These are phyloP conservation scores for Gossypium mustelinum DNA, from an alignment of 345 rosid genomes.

Conservation along the genomic window DNA sequence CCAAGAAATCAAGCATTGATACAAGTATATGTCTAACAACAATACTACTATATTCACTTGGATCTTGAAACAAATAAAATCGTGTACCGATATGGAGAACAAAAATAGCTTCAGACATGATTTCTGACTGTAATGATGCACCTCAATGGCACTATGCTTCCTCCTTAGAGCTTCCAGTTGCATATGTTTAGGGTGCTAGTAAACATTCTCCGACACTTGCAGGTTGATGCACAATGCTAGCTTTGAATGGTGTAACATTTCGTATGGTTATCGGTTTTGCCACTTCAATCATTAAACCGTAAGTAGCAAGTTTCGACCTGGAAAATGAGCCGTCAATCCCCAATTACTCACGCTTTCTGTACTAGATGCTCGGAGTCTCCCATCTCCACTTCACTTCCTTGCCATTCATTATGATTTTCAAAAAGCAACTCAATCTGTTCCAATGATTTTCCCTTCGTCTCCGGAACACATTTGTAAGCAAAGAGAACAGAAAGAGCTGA, in stretches of 20 bases:
- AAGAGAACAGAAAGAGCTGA: conserved; percentile 54
- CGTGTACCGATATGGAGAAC: background rate
- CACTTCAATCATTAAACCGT: background rate
- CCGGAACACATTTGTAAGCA: conserved; percentile 48
- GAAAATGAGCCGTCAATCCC: background rate
- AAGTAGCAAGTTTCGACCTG: background rate
- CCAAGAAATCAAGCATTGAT: background rate
- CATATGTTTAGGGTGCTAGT: background rate
- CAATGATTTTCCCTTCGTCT: conserved; percentile 62
- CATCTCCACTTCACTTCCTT: conserved; percentile 43
- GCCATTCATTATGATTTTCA: conserved; percentile 30
- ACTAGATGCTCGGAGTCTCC: conserved; percentile 60
- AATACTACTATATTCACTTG: conserved; percentile 1
- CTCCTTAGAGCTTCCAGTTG: background rate
- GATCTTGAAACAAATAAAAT: background rate
- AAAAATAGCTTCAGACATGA: background rate
- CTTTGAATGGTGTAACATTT: background rate
- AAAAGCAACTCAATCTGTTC: conserved; percentile 58
- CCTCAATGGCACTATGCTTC: background rate
- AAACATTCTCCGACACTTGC: background rate
- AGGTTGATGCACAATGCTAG: background rate
- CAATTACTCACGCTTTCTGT: conserved; percentile 28
- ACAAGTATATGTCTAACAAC: background rate
- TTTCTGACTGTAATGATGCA: background rate
- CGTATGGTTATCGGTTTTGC: background rate